Evolutionary conservation across 768 basidiomycete species (phyloP), one percentile per base, ranked within the genome.

Genomic region (Termitomyces sp.): DNA sequence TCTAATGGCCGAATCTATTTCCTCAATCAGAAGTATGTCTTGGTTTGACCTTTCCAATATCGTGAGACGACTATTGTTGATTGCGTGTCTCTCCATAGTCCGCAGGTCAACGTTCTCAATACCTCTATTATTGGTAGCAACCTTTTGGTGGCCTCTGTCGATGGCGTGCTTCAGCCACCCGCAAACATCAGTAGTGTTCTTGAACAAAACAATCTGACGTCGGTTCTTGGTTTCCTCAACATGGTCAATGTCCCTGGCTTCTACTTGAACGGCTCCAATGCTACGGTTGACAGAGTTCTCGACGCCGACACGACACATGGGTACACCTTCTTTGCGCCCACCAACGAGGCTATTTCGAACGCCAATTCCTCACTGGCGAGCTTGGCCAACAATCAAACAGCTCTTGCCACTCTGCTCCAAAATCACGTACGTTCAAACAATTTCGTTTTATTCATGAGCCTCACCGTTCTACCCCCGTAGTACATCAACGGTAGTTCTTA

Each of bases 261-360:
- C 8, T 51, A 51, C 5, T 16, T 56, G 0, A 64, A 70, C 54
- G 75, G 73, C 0, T 66, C 60, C 12, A 72, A 77, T 57, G 65
- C 71, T 6, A 71, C 79, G 0, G 65, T 71, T 11, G 61, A 69
- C 40, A 58, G 75, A 53, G 44, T 67, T 50, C 68, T 82, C 27
- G 64, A 76, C 12, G 43, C 62, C 34, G 63, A 68, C 1, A 68
- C 39, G 16, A 62, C 77, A 1, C 67, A 59, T 25, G 89, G 88
- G 2, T 74, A 85, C 58, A 91, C 89, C 1, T 59, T 89, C 40
- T 89, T 91, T 64, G 80, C 83, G 3, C 89, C 89, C 8, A 77
- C 70, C 56, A 74, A 85, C 61, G 67, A 68, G 5, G 86, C 81
- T 6, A 54, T 88, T 32, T 64, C 64, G 39, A 66, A 71, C 0